Conservation (phyloP, 169 alveolate species). For the Cryptosporidium xiaoi region DNA sequence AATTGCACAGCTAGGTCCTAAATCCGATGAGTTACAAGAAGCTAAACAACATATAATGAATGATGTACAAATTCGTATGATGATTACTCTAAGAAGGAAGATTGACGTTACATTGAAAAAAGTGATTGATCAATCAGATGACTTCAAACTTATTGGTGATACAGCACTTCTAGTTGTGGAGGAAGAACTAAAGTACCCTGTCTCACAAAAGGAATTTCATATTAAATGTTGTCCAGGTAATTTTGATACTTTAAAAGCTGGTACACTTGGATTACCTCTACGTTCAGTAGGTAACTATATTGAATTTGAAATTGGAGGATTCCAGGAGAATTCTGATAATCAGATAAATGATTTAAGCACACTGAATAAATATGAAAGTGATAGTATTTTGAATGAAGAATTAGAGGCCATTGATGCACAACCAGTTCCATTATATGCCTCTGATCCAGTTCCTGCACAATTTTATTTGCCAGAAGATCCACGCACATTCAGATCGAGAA, state of each 20-base stretch:
- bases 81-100: constrained; percentile 64
- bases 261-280: constrained; percentile 60
- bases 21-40: constrained; percentile 72
- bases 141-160: constrained; percentile 66
- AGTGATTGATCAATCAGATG: constrained; percentile 73
- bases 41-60: constrained; percentile 62
- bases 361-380: constrained; percentile 29
- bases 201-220: constrained; percentile 63
- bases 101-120: constrained; percentile 64
- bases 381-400: constrained; percentile 59
- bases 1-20: constrained; percentile 72
- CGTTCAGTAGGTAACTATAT: constrained; percentile 70
- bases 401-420: constrained; percentile 71
- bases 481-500: constrained; percentile 51
- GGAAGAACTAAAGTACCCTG: constrained; percentile 64
- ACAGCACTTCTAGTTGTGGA: constrained; percentile 65
- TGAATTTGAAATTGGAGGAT: constrained; percentile 71
- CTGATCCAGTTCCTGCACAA: constrained; percentile 69
- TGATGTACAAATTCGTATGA: constrained; percentile 71
- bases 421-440: constrained; percentile 68
- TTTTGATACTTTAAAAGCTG: constrained; percentile 68
- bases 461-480: constrained; percentile 73
- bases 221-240: constrained; percentile 68
- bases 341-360: constrained; percentile 61
- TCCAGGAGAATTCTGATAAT: constrained; percentile 65